Evolutionary conservation across 495 filamentous ascomycete species (phyloP), one percentile per base, ranked within the genome.

Genomic region (Penicillium crystallinum): DNA sequence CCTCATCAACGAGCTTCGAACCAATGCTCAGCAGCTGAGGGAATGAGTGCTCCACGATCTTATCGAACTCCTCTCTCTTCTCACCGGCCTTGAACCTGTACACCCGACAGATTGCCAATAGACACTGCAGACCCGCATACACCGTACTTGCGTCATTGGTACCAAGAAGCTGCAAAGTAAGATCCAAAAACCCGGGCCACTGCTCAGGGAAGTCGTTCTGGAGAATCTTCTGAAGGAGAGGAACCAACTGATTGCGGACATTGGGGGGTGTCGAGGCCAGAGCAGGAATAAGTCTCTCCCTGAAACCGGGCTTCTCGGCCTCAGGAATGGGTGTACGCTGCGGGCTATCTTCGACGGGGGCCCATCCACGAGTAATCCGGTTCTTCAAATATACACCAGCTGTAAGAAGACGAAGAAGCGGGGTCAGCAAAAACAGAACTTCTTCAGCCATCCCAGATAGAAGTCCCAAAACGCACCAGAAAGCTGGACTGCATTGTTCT

Each of bases 341-440:
- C 59, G 63, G 65, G 52, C 46, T 72, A 17, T 95, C 89, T 58
- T 96, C 89, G 62, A 79, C 77, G 40, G 80, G 81, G 30, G 85
- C 77, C 93, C 93, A 98, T 49, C 88, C 90, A 62, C 91, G 85
- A 65, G 83, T 90, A 65, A 96, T 87, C 62, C 91, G 86, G 69
- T 97, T 96, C 77, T 98, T 98, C 64, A 98, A 80, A 71, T 97
- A 98, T 53, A 98, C 87, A 64, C 91, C 95, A 58, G 92, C 93
- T 98, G 65, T 25, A 62, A 42, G 53, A 56, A 55, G 47, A n/a
- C n/a, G n/a, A 51, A 53, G 53, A 40, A 44, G 47, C 42, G 52
- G 51, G 42, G 62, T 44, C 45, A 40, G 44, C 49, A 47, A 62
- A 50, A 27, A 46, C 33, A 43, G 7, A 31, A 31, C 29, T 31